Evolutionary conservation across 192 early-diverging fungal genomes (phyloP), one percentile per base, ranked within the genome.

Genomic region (Rhizoclosmatium globosum): DNA sequence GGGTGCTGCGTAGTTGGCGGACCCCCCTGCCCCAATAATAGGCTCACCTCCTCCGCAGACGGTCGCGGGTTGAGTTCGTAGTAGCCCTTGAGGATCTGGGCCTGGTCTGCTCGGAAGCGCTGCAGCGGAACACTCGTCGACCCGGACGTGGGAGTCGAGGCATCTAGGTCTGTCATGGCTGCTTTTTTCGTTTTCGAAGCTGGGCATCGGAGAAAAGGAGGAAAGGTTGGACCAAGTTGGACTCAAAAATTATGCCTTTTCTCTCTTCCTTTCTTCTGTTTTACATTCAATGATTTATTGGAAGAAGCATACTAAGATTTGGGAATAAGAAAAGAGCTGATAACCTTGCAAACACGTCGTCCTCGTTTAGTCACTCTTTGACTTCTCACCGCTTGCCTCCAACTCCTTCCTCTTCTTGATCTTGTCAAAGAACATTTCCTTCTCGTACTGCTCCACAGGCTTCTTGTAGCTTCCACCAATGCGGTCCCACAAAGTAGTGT

Each of bases 401-500:
- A 57, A 56, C 58, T 47, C 68, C 58, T 76, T 77, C 64, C 45
- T 17, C 57, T 44, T 45, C 38, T 65, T 19, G 45, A 62, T 23
- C 77, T 82, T 82, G 41, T 89, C 85, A 78, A 89, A 82, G 82
- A 84, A 86, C 88, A 89, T 89, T 56, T 89, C 83, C 53, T 86
- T 78, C 45, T 86, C 78, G 69, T 83, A 86, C 61, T 89, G 82
- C 45, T 79, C 62, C 38, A 76, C 72, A 2, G 88, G 88, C 60
- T 70, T 68, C 53, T 82, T 83, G 82, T 89, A 87, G 38, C 84
- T 84, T 17, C 86, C 86, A 44, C 88, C 86, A 61, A 89, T 87
- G 4, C 86, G 74, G 66, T 89, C 88, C 93, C 96, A 99, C n/a
- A 99, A 75, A 13, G 97, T 99, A 23, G 94, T 95, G 84, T 97